phyloP scores from a whole-genome alignment of 164 flowering plant species.

The Pachysandra terminalis region DNA sequence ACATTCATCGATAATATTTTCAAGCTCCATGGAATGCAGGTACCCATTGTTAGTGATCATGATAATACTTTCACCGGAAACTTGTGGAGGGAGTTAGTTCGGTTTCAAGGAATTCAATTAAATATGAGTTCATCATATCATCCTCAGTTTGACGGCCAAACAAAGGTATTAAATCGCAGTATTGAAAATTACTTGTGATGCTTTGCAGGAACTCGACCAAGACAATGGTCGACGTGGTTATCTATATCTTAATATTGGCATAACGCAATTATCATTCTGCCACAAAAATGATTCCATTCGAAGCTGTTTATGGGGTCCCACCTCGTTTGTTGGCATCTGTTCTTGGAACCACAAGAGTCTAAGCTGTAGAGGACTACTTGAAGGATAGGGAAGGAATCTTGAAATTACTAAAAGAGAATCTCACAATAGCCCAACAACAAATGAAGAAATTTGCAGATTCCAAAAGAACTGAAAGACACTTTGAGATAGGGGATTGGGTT shows the following conservation, averaged over 20 bases:
- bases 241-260: not conserved
- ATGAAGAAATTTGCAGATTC: no score
- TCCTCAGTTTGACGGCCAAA: not conserved
- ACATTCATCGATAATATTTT: not conserved
- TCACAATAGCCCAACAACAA: no score
- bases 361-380: no score
- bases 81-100: constrained; percentile 2
- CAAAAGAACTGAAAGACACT: not conserved
- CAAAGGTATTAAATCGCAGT: not conserved
- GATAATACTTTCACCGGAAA: constrained; percentile 2
- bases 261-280: not conserved
- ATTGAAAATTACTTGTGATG: not conserved
- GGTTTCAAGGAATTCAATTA: not conserved
- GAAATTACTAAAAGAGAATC: no score
- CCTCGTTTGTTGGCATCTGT: no score
- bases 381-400: no score
- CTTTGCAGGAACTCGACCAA: not conserved
- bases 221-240: not conserved
- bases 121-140: not conserved
- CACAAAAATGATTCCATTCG: not conserved
- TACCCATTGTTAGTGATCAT: constrained; percentile 8
- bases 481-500: constrained; percentile 7
- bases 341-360: no score
- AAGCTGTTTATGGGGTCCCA: not conserved
- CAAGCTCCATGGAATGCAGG: constrained; percentile 3